Evolutionary conservation across 2,329 filamentous ascomycete genomes (phyloP).

Genomic region (Ophiostoma triangulosporum): DNA sequence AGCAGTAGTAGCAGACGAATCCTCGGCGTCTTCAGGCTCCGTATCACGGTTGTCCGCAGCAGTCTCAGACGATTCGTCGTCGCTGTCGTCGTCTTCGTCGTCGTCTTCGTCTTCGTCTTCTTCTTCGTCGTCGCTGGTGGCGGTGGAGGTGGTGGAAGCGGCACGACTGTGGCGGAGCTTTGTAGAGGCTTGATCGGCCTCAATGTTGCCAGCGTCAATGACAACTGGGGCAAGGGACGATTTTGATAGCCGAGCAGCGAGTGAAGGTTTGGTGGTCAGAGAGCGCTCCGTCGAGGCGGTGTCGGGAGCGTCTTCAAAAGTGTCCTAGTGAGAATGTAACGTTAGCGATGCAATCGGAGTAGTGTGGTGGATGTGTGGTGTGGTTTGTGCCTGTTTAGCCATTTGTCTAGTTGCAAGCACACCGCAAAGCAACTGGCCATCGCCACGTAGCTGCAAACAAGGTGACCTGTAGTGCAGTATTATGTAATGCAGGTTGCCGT

Average conservation of each 20-base stretch:
- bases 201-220: slow-evolving; percentile 17
- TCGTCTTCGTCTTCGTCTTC: slow-evolving; percentile 17
- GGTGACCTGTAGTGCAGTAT: neutral
- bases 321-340: slow-evolving; percentile 37
- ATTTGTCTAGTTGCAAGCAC: neutral
- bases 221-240: slow-evolving; percentile 13
- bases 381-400: slow-evolving; percentile 1
- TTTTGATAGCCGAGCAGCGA: slow-evolving; percentile 18
- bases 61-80: slow-evolving; percentile 4
- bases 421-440: neutral
- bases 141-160: neutral
- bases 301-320: slow-evolving; percentile 73
- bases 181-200: slow-evolving; percentile 17
- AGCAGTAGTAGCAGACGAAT: neutral
- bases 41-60: slow-evolving; percentile 14
- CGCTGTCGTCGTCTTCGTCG: slow-evolving; percentile 15
- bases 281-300: slow-evolving; percentile 46
- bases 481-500: slow-evolving; percentile 4
- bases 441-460: slow-evolving; percentile 6
- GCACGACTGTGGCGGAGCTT: slow-evolving; percentile 10
- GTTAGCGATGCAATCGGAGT: slow-evolving; percentile 6
- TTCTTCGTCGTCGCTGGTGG: slow-evolving; percentile 18
- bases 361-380: neutral
- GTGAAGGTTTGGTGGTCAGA: slow-evolving; percentile 35
- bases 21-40: slow-evolving; percentile 13